Percentiles rank a stretch among this genome's conserved stretches.
phyloP scores from a whole-genome alignment of 164 flowering plant species.

The Vitis amurensis region DNA sequence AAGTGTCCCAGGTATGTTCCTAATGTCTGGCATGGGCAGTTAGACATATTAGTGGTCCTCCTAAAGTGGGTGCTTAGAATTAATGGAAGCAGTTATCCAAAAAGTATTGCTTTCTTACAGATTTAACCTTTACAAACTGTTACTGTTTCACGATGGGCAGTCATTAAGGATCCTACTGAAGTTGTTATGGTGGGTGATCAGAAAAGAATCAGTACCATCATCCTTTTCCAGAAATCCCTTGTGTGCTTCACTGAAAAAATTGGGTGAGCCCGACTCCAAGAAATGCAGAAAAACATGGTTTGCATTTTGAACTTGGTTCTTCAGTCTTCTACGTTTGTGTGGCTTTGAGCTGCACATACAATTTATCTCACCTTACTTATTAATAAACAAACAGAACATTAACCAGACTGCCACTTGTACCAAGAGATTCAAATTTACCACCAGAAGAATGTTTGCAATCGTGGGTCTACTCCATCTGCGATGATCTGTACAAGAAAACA shows the following conservation, averaged over 20 bases:
- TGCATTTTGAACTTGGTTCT: slow-evolving; percentile 29
- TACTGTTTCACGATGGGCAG: no score
- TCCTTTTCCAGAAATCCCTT: slow-evolving; percentile 35
- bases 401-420: background rate
- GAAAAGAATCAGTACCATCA: slow-evolving; percentile 38
- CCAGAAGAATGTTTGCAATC: slow-evolving; percentile 61
- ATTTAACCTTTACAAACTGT: background rate
- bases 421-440: slow-evolving; percentile 45
- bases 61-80: background rate
- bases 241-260: slow-evolving; percentile 28
- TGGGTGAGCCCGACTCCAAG: slow-evolving; percentile 51
- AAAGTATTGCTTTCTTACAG: background rate
- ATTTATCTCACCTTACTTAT: slow-evolving; percentile 7
- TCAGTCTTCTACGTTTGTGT: slow-evolving; percentile 44
- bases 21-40: background rate
- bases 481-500: slow-evolving; percentile 42
- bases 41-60: background rate
- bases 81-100: background rate
- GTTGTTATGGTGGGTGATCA: slow-evolving; percentile 12
- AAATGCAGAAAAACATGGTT: slow-evolving; percentile 53
- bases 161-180: no score
- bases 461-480: slow-evolving; percentile 68
- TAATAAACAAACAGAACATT: background rate
- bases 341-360: slow-evolving; percentile 56
- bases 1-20: background rate